phyloP scores from a whole-genome alignment of 2,329 filamentous ascomycete genomes.

The Colletotrichum australisinense region DNA sequence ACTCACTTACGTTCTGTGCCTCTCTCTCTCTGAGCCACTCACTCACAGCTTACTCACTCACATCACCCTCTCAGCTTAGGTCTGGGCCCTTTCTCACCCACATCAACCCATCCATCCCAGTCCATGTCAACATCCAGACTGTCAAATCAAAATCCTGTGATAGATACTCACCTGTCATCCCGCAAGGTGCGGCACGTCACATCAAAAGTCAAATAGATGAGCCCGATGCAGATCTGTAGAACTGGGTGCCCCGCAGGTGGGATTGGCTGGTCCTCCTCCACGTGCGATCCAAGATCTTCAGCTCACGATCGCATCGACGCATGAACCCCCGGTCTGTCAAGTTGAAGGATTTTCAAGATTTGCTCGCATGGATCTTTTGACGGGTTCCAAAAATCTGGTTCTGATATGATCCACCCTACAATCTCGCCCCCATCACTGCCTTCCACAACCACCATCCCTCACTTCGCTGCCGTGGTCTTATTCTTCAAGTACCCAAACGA shows the following conservation, averaged over 20 bases:
- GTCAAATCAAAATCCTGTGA: not conserved
- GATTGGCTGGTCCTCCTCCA: conserved; percentile 3
- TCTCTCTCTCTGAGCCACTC: not conserved
- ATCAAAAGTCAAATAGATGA: conserved; percentile 5
- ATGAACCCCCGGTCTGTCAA: not conserved
- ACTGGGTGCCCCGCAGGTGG: not conserved
- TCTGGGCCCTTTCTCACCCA: not conserved
- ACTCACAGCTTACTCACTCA: not conserved
- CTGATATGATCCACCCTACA: not conserved
- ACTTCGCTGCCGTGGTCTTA: not conserved
- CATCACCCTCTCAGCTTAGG: not conserved
- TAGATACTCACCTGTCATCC: not conserved
- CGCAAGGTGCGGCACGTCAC: conserved; percentile 6
- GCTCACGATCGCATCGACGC: conserved; percentile 6
- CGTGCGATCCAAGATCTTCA: conserved; percentile 21
- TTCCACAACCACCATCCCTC: not conserved
- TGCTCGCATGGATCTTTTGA: not conserved
- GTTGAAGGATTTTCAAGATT: not conserved
- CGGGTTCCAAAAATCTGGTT: not conserved
- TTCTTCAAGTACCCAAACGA: conserved; percentile 41
- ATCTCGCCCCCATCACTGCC: not conserved
- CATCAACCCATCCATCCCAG: not conserved
- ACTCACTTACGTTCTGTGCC: not conserved
- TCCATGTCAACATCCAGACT: not conserved
- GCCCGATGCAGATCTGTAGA: not conserved